A percentile compares a stretch with the other conserved stretches of the same genome.
Conservation (phyloP, 2,329 filamentous ascomycete species). For the Xylogone sp. region DNA sequence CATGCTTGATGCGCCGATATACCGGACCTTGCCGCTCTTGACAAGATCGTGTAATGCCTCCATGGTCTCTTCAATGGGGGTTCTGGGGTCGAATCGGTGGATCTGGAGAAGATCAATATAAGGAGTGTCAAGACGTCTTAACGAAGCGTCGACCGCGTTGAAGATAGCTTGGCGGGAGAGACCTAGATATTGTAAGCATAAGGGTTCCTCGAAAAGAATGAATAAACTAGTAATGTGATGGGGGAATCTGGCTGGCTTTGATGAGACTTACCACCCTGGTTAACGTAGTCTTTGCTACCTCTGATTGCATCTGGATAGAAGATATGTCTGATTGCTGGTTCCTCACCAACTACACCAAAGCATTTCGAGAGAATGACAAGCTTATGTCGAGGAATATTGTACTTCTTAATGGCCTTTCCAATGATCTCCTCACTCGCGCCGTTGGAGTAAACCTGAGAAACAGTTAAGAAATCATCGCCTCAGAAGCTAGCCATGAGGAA, state of each 20-base stretch:
- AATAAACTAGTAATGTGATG: constrained; percentile 10
- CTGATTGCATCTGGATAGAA: constrained; percentile 36
- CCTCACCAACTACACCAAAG: constrained; percentile 44
- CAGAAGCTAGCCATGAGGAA: too few species aligned
- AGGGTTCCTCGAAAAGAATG: background rate
- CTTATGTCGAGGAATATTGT: constrained; percentile 51
- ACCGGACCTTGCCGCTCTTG: constrained; percentile 51
- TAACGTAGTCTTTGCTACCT: constrained; percentile 46
- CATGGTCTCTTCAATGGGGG: constrained; percentile 58
- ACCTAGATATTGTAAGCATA: constrained; percentile 29
- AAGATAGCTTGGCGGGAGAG: constrained; percentile 63
- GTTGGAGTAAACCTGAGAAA: constrained; percentile 48
- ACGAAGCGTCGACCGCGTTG: constrained; percentile 58
- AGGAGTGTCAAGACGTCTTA: constrained; percentile 47
- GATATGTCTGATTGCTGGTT: constrained; percentile 20
- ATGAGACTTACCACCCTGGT: constrained; percentile 24
- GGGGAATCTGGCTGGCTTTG: background rate
- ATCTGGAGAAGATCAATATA: constrained; percentile 62
- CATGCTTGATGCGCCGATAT: constrained; percentile 49
- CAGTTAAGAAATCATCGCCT: too few species aligned
- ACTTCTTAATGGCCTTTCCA: constrained; percentile 57
- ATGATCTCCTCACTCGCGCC: constrained; percentile 51
- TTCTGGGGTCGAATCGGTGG: constrained; percentile 50
- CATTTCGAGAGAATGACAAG: constrained; percentile 57
- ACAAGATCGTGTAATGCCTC: constrained; percentile 57